Base-by-base conservation (phyloP, 2,329 filamentous ascomycete species). In the Colletotrichum musicola region DNA sequence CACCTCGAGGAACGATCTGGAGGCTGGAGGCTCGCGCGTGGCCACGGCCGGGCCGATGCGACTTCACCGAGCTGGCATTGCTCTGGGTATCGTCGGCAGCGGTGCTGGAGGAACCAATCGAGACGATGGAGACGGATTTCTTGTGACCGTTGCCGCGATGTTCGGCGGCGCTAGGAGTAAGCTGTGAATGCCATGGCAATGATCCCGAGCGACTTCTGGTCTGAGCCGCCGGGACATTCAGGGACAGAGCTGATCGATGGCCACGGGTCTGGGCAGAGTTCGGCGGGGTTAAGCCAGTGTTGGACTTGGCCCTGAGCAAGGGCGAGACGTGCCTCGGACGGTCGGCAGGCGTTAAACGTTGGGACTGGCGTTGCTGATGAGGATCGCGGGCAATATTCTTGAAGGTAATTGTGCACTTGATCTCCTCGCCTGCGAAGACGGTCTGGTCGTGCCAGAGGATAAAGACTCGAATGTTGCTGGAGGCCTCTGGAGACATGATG, bases 361-460 rank as follows among this genome's bases (percentile, higher is more conserved):
- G 72, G 30, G 72, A 70, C 54, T 66, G 71, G 65, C 72, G 77
- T 56, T 77, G 70, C 64, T 81, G 79, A 53, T 72, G 77, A 42
- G 79, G 72, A 46, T 81, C 82, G 57, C 87, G 77, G 49, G 89
- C 86, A 71, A 95, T 87, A 79, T 99, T 99, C 82, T 92, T 95
- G 83, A 99, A 99, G 58, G 93, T 98, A 79, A 99, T 97, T 73
- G 91, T 94, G 82, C 96, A 98, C 82, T 95, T 93, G 77, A 98
- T 89, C 77, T 97, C 92, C 85, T 99, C 96, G 81, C 96, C 96
- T 65, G 96, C 93, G 82, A 98, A 99, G 75, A 99, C 93, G 71
- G 93, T 95, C 80, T 95, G 91, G 78, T 97, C 93, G 79, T 94
- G 92, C 93, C 95, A 99, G 83, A 92, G 91, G 80, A 99, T 93